Base-by-base conservation (phyloP, 257 asterid genomes). In the Scutellaria minor region DNA sequence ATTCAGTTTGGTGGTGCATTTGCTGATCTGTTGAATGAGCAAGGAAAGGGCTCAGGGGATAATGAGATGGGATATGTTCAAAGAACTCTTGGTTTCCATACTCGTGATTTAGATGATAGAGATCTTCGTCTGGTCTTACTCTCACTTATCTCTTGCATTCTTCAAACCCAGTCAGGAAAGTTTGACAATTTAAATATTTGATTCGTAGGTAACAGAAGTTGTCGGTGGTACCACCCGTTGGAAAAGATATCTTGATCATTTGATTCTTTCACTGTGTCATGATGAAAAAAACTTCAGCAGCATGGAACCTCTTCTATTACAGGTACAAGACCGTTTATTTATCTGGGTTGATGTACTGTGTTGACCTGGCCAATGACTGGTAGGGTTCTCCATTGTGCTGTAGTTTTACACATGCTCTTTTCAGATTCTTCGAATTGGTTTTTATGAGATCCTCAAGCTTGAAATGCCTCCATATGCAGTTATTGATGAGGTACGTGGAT, bases 141-240 rank as follows among this genome's bases (percentile, higher is more conserved):
- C 62, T 65, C 61, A 40, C 83, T 74, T 69, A 59, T 42, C 68
- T 50, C 51, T 69, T 63, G 54, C 71, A 64, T 65, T 64, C 24
- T 64, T 69, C 67, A 60, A 15, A 59, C 15, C 48, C 9, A 63
- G 13, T 63, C 47, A 48, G 15, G 48, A 27, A 71, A 15, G 27
- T 14, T 55, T 62, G 68, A 4, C 59, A 53, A 22, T 70, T 61
- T 66, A 59, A 54, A 47, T 58, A 20, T 48, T 56, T 62, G 68
- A 39, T 50, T 74, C 83, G 45, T 75, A 93, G 98, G 96, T 93
- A 67, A 90, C 98, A 2, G 94, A 93, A 74, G 83, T 91, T 60
- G 98, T 93, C n/a, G 97, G 98, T 58, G 97, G 97, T 76, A 90
- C 97, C 57, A 93, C 89, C 68, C 94, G 98, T 51, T 93, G 98